Percentiles rank a stretch among this genome's conserved stretches.
phyloP scores from a whole-genome alignment of 257 asterid genomes.

The Solanum piurae region DNA sequence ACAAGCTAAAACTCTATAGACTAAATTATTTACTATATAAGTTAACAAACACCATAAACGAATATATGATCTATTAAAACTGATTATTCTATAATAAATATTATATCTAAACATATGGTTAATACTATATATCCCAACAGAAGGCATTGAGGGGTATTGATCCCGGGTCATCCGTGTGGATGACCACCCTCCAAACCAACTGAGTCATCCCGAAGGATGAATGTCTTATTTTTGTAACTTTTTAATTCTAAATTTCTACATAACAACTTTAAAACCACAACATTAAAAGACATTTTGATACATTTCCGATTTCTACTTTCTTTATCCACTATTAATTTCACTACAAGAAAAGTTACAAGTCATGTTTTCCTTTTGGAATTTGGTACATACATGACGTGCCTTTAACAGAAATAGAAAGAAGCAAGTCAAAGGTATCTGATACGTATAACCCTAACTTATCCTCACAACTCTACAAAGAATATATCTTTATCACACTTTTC shows the following conservation, averaged over 20 bases:
- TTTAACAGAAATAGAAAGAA: conserved; percentile 4
- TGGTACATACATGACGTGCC: conserved; percentile 25
- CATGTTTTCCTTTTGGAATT: not conserved
- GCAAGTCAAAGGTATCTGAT: not conserved
- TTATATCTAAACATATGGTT: too few relatives aligned
- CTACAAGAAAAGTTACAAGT: not conserved
- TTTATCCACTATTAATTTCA: not conserved
- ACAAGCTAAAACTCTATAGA: too few relatives aligned
- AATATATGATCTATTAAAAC: too few relatives aligned
- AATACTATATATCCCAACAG: too few relatives aligned
- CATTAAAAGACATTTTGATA: too few relatives aligned
- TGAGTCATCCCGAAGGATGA: too few relatives aligned
- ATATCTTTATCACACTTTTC: not conserved
- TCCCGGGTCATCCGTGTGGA: too few relatives aligned
- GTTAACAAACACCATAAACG: not conserved
- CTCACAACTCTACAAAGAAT: conserved; percentile 49
- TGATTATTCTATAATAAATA: too few relatives aligned
- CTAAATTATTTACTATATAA: not conserved
- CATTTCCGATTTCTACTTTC: not conserved
- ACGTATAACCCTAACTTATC: not conserved
- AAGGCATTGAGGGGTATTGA: too few relatives aligned
- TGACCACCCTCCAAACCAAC: not conserved
- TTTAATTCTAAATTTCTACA: too few relatives aligned
- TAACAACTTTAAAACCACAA: not conserved
- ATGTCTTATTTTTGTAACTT: too few relatives aligned